phyloP scores from a whole-genome alignment of 371 early-diverging fungal genomes.

The Mucor piriformis region DNA sequence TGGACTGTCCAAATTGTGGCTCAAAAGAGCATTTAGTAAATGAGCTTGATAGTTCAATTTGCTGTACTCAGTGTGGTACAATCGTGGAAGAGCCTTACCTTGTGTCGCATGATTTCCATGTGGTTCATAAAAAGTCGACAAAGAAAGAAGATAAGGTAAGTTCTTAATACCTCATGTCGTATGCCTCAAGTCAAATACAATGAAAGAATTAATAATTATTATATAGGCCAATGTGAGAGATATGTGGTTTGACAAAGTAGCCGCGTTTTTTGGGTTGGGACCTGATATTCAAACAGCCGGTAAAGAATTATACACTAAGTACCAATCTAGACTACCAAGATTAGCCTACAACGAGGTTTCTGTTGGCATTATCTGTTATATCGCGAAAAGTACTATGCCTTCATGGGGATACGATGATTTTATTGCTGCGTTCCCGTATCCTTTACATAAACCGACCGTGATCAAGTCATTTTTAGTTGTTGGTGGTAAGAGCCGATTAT shows the following conservation, averaged over 20 bases:
- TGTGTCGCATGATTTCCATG: not conserved
- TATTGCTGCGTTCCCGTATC: not conserved
- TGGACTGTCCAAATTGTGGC: conserved; percentile 10
- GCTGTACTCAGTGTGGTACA: conserved; percentile 3
- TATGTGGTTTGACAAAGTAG: not conserved
- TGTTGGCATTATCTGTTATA: not conserved
- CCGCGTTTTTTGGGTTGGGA: not conserved
- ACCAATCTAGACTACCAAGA: not conserved
- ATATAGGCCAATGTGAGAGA: too few species aligned
- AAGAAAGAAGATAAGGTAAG: not conserved
- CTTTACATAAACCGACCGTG: not conserved
- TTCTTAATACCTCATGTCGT: too few species aligned
- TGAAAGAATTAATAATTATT: too few species aligned
- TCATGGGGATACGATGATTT: conserved; percentile 3
- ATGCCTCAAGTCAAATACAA: too few species aligned
- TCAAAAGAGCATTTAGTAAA: not conserved
- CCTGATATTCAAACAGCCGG: not conserved
- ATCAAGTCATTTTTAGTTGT: not conserved
- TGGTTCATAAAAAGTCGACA: too few species aligned
- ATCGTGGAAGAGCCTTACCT: not conserved
- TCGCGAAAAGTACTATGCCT: not conserved
- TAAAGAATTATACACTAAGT: not conserved
- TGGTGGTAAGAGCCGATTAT: not conserved
- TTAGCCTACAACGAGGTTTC: not conserved
- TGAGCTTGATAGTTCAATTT: not conserved